Base-by-base conservation (phyloP, 2,329 filamentous ascomycete genomes). In the Pseudogymnoascus sp. region DNA sequence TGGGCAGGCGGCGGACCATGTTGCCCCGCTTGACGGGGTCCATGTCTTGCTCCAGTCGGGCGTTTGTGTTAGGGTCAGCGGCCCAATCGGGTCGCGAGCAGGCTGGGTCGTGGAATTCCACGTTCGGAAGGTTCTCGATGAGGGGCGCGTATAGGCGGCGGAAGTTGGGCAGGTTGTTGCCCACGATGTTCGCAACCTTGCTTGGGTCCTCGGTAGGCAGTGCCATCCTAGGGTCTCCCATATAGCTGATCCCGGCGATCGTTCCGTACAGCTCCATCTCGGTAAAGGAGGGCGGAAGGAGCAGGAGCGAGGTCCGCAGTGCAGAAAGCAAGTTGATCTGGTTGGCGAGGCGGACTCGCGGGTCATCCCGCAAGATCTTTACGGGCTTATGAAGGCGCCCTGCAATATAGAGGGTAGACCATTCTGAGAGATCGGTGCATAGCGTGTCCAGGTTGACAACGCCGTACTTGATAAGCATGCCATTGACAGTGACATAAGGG, bases 381-480 rank as follows among this genome's bases (percentile, higher is more conserved):
- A 96, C 94, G 1, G 94, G 94, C 74, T 99, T 99, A 67, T 99
- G 94, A 60, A 99, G 82, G 35, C 94, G 89, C 3, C 94, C 94
- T 5, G 95, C 94, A n/a, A 99, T 84, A 75, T 99, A 99, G 25
- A 99, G 80, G 0, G 91, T 96, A 66, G 96, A 87, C 94, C 94
- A 99, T 63, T 92, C 86, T 30, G 86, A 89, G 23, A 99, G 82
- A 73, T 99, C 94, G 42, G 82, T 83, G 69, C 91, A 92, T 14
- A 99, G 80, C 2, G 92, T 97, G 71, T 95, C 87, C 67, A 97
- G 83, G 70, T 95, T 96, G 45, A 97, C 95, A 22, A 99, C 94
- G 19, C 93, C 94, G 70, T 99, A 99, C 77, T 99, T 99, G 75
- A 99, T 94, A 71, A 97, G 82, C 65, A 92, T 95, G 41, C 94